phyloP scores from a whole-genome alignment of 176 grass and related monocot genomes.

The Avena insularis region DNA sequence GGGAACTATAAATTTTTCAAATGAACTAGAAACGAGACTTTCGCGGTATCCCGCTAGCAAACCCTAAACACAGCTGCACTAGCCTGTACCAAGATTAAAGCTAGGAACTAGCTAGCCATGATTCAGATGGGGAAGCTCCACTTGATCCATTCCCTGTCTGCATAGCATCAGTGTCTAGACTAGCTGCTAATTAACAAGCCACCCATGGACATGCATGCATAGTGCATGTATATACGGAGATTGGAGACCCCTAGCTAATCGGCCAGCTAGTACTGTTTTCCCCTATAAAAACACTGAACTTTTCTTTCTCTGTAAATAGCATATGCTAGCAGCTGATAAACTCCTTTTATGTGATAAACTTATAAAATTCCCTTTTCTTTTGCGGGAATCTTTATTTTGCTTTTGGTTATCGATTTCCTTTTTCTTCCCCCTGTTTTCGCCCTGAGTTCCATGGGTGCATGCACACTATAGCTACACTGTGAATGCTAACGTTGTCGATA shows the following conservation, averaged over 20 bases:
- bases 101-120: not conserved
- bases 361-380: not conserved
- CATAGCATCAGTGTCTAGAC: not conserved
- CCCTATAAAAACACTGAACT: not conserved
- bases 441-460: not conserved
- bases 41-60: too few species aligned
- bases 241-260: not conserved
- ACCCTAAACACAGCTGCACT: too few species aligned
- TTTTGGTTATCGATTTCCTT: not conserved
- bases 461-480: not conserved
- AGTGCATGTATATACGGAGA: not conserved
- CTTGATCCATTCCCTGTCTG: not conserved
- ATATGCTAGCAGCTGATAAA: not conserved
- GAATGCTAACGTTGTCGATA: conserved; percentile 1
- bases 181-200: not conserved
- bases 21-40: too few species aligned
- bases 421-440: not conserved
- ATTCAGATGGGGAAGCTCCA: not conserved
- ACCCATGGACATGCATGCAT: not conserved
- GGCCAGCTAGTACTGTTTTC: not conserved
- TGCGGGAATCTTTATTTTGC: not conserved
- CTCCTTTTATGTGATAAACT: not conserved
- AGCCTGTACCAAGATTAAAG: not conserved
- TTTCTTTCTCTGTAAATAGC: not conserved
- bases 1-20: too few species aligned